Evolutionary conservation across 176 grass and related monocot genomes (phyloP), one percentile per base, ranked within the genome.

Genomic region (Phoenix roebelenii): DNA sequence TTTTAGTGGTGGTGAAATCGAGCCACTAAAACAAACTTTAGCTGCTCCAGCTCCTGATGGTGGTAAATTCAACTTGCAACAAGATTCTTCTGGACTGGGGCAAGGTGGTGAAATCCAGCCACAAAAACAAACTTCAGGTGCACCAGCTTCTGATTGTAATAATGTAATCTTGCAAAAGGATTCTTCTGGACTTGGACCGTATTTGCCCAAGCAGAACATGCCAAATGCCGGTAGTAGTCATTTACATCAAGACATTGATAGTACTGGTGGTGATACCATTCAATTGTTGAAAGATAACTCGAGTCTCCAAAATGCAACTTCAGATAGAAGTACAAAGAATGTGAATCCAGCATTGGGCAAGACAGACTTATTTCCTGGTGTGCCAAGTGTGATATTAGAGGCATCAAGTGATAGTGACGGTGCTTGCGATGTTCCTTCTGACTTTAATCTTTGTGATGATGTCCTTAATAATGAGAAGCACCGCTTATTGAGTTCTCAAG

Each of bases 1-100:
- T 69, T 28, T 54, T 58, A 60, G 9, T 55, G 48, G 57, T 70
- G 65, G 59, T 16, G 50, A 78, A 48, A 63, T 25, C 23, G 52
- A 74, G 35, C 58, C 65, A 24, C 25, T 54, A 24, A 16, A 7
- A 30, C 58, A 60, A 60, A 30, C 7, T 60, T 25, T 14, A 60
- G 16, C 17, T 60, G 25, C 17, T 35, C 3, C 17, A 29, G 26
- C 26, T 60, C 58, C 16, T 30, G 30, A 7, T 29, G 5, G 18
- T 26, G n/a, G 17, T 32, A 60, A 3, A 16, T 18, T 16, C 17
- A 35, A 29, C 5, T 60, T 22, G 12, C 7, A 20, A 56, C 7
- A 20, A 12, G 54, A 56, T 56, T 18, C 22, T 56, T 56, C 54
- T 56, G 12, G n/a, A 56, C 18, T 14, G 3, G 19, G 22, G 1